Conservation (phyloP, 1,284 basidiomycete genomes). For the Cutaneotrichosporon sp. region DNA sequence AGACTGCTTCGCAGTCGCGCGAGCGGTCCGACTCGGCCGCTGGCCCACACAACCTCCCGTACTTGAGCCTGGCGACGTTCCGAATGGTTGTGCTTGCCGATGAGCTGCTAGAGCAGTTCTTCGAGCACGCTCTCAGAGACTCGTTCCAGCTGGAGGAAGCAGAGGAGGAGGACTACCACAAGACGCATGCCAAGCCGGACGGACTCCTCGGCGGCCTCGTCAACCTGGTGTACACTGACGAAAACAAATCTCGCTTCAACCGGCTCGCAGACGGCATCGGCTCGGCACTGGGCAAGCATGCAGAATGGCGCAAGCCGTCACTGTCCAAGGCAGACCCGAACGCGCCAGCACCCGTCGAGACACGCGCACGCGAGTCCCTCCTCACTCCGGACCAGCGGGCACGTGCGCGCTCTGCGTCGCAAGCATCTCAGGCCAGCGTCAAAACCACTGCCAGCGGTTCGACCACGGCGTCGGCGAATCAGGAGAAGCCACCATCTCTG, state of each 20-base stretch:
- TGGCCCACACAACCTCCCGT: conserved; percentile 64
- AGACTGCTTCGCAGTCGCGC: conserved; percentile 53
- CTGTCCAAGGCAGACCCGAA: conserved; percentile 70
- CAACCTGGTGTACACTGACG: conserved; percentile 80
- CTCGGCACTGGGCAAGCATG: conserved; percentile 81
- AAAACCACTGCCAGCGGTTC: conserved; percentile 52
- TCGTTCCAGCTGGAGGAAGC: conserved; percentile 74
- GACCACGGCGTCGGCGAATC: conserved; percentile 52
- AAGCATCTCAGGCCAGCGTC: conserved; percentile 17
- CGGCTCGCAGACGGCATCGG: conserved; percentile 84
- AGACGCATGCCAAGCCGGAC: conserved; percentile 51
- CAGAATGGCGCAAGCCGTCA: conserved; percentile 58
- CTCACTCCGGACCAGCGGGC: conserved; percentile 52
- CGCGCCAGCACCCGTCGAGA: conserved; percentile 60
- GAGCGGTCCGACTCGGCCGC: conserved; percentile 47
- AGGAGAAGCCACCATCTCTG: conserved; percentile 38
- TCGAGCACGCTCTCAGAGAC: conserved; percentile 77
- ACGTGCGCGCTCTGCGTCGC: conserved; percentile 29
- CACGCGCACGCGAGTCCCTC: conserved; percentile 79
- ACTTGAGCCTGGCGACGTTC: conserved; percentile 73
- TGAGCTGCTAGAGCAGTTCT: conserved; percentile 89
- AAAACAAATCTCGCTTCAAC: conserved; percentile 48
- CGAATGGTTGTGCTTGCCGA: conserved; percentile 95
- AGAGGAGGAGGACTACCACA: conserved; percentile 57
- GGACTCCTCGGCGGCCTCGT: conserved; percentile 74